A percentile compares a stretch with the other conserved stretches of the same genome.
phyloP scores from a whole-genome alignment of 1,284 basidiomycete genomes.

The Puccinia triticina region DNA sequence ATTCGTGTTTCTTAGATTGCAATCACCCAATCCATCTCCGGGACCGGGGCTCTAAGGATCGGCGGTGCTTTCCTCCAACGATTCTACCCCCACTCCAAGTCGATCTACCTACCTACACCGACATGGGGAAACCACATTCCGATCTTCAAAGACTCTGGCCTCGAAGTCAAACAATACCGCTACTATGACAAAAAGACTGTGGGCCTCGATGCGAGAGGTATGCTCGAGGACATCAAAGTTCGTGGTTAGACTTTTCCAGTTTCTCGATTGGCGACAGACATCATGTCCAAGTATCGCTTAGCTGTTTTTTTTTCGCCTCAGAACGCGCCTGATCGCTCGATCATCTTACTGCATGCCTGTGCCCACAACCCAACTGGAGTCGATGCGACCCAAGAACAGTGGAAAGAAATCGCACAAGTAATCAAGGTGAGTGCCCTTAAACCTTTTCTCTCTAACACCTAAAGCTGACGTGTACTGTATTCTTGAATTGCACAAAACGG shows the following conservation, averaged over 20 bases:
- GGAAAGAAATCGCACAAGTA: slow-evolving; percentile 76
- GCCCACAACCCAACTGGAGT: slow-evolving; percentile 69
- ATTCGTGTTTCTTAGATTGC: slow-evolving; percentile 68
- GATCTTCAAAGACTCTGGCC: slow-evolving; percentile 76
- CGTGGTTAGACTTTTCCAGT: neutral
- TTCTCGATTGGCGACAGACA: neutral
- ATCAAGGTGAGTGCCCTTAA: slow-evolving; percentile 64
- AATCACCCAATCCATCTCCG: slow-evolving; percentile 93
- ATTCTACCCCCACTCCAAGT: slow-evolving; percentile 84
- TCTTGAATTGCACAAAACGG: neutral
- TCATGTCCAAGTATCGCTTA: neutral
- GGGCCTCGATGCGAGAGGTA: slow-evolving; percentile 60
- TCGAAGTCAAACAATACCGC: slow-evolving; percentile 88
- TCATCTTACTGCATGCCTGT: slow-evolving; percentile 60
- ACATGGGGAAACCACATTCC: slow-evolving; percentile 97
- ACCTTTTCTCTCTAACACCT: neutral
- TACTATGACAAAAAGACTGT: slow-evolving; percentile 62
- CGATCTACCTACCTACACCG: slow-evolving; percentile 89
- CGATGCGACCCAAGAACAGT: slow-evolving; percentile 86
- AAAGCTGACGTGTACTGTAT: neutral
- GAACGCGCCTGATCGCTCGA: slow-evolving; percentile 58
- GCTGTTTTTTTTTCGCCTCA: neutral
- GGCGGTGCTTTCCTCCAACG: slow-evolving; percentile 89
- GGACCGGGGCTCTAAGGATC: slow-evolving; percentile 95
- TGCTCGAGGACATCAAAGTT: slow-evolving; percentile 56